phyloP scores from a whole-genome alignment of 176 grass and related monocot genomes.

The Lolium rigidum region DNA sequence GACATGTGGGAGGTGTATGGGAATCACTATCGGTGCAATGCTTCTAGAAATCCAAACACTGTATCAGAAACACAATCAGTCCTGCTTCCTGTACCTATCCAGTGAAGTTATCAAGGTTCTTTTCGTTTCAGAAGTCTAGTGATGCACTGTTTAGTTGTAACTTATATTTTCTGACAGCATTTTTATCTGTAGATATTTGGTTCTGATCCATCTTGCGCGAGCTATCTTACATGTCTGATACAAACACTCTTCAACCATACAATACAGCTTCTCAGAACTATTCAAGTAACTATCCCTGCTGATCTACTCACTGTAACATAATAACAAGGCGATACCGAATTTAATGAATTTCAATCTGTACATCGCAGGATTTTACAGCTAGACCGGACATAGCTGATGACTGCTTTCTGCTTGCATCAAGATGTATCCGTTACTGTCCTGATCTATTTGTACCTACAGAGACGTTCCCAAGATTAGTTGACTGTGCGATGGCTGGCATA shows the following conservation, averaged over 20 bases:
- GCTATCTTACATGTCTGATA: constrained; percentile 84
- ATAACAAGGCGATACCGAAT: constrained; percentile 23
- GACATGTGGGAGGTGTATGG: constrained; percentile 88
- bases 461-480: constrained; percentile 79
- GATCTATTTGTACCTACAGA: constrained; percentile 82
- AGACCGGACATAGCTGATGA: constrained; percentile 99
- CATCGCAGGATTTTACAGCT: constrained; percentile 90
- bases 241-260: constrained; percentile 88
- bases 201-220: constrained; percentile 81
- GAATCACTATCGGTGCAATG: constrained; percentile 83
- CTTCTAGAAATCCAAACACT: constrained; percentile 91
- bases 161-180: constrained; percentile 16
- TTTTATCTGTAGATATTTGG: constrained; percentile 86
- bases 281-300: constrained; percentile 67
- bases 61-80: constrained; percentile 94
- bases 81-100: constrained; percentile 96
- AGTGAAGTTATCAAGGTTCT: constrained; percentile 99
- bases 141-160: constrained; percentile 6
- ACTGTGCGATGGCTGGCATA: constrained; percentile 93
- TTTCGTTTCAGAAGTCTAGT: constrained; percentile 2
- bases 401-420: constrained; percentile 93
- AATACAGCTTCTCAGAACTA: constrained; percentile 75
- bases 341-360: constrained; percentile 31
- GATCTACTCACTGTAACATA: constrained; percentile 20
- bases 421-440: constrained; percentile 96